Percentiles rank a stretch among this genome's conserved stretches.
Evolutionary conservation across 768 basidiomycete genomes (phyloP).

Genomic region (Suillus clintonianus): DNA sequence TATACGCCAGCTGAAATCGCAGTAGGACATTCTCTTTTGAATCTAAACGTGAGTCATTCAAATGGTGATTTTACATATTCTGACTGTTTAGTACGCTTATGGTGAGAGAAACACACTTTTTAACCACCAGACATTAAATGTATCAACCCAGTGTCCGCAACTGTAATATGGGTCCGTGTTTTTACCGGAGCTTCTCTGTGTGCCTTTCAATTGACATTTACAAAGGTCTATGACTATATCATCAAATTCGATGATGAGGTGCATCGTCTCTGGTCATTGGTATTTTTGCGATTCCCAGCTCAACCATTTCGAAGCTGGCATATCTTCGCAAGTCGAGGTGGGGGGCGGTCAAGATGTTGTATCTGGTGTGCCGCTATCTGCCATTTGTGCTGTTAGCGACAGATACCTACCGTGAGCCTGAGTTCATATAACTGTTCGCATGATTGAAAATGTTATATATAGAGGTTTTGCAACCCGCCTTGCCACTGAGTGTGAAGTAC

Average conservation of each 20-base stretch:
- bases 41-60: not conserved
- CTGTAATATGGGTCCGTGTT: not conserved
- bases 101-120: not conserved
- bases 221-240: conserved; percentile 4
- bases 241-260: not conserved
- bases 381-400: not conserved
- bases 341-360: not conserved
- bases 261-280: not conserved
- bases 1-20: not conserved
- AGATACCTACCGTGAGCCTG: conserved; percentile 2
- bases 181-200: no score
- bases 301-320: not conserved
- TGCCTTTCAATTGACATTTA: not conserved
- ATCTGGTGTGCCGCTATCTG: conserved; percentile 2
- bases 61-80: not conserved
- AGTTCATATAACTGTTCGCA: not conserved
- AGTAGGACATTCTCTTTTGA: not conserved
- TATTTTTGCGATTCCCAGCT: not conserved
- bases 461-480: conserved; percentile 3
- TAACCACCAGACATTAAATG: not conserved
- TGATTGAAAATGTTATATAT: not conserved
- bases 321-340: not conserved
- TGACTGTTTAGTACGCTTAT: conserved; percentile 1
- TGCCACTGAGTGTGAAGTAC: not conserved
- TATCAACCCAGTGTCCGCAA: not conserved